phyloP scores from a whole-genome alignment of 192 early-diverging fungal species.

The Chytriomyces sp. region DNA sequence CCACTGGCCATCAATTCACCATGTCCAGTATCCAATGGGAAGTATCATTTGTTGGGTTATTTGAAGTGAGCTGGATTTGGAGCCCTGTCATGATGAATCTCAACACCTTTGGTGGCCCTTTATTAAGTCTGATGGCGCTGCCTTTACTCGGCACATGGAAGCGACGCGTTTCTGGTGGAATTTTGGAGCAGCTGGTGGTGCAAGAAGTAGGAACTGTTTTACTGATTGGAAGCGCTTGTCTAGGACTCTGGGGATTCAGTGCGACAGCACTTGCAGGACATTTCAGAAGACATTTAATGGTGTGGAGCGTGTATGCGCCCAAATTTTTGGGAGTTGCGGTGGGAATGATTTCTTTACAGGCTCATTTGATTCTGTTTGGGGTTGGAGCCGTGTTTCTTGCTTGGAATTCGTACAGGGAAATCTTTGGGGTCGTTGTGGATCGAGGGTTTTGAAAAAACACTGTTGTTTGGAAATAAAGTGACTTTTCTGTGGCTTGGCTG shows the following conservation, averaged over 20 bases:
- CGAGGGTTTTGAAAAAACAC: neutral
- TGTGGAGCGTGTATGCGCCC: constrained; percentile 97
- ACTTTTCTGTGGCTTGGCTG: too few relatives aligned
- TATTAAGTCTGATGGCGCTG: constrained; percentile 51
- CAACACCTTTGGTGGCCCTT: constrained; percentile 72
- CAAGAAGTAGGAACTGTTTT: constrained; percentile 49
- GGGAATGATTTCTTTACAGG: constrained; percentile 26
- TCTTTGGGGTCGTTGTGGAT: constrained; percentile 8
- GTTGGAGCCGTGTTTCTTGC: constrained; percentile 28
- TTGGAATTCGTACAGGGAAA: constrained; percentile 27
- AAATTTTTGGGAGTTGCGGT: constrained; percentile 69
- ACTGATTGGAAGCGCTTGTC: constrained; percentile 45
- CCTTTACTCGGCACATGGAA: constrained; percentile 70
- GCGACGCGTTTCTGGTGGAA: constrained; percentile 43
- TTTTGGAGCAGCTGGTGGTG: constrained; percentile 47
- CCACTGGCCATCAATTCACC: constrained; percentile 91
- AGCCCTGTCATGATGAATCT: constrained; percentile 74
- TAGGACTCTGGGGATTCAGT: constrained; percentile 43
- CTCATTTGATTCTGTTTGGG: constrained; percentile 33
- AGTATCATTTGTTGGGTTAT: constrained; percentile 83
- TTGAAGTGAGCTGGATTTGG: constrained; percentile 71
- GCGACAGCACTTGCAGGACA: constrained; percentile 65
- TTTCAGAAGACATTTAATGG: constrained; percentile 91
- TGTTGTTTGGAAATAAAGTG: neutral
- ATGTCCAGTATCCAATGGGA: constrained; percentile 92